Base-by-base conservation (phyloP, 2,329 filamentous ascomycete genomes). In the Pyrenophora seminiperda region DNA sequence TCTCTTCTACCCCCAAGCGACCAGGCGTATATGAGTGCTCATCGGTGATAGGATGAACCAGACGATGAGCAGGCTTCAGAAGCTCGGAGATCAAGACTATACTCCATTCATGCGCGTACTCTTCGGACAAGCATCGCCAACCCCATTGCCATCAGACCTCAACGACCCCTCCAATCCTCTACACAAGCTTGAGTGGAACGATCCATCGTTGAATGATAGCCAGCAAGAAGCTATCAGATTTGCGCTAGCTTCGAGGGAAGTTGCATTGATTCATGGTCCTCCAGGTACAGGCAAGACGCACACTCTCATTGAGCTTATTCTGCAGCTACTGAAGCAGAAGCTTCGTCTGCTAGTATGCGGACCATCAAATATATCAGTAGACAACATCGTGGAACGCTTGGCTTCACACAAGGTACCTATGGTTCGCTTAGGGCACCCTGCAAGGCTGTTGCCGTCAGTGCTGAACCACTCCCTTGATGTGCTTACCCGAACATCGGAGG, bases 241-340 rank as follows among this genome's bases (percentile, higher is more conserved):
- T 67, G 91, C 93, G 0, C 76, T 99, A 45, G 88, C 87, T 5
- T 88, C 89, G 1, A 81, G 81, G 44, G 91, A 97, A 65, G 82
- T 97, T 20, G 90, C 91, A 2, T 79, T 97, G 51, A 96, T 99
- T 45, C 94, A 99, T 69, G 94, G 94, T 0, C 94, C 94, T 0
- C 94, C 94, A 1, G 94, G 94, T 1, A 99, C 94, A 0, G 94
- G 94, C 40, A 99, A 99, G 73, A 99, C 94, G 0, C 93, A 97
- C 70, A 97, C 94, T 0, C 77, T 99, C 31, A 93, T 99, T 52
- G 94, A 99, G 73, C 80, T 99, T 10, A 96, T 99, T 53, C 79
- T 95, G n/a, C 94, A 99, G 68, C 78, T 97, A 61, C 79, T 95
- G 46, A 87, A 86, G 67, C 83, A 84, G 18, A 82, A 85, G 27